Evolutionary conservation across 352 stramenopile genomes (phyloP), one percentile per base, ranked within the genome.

Genomic region (Globisporangium irregulare): DNA sequence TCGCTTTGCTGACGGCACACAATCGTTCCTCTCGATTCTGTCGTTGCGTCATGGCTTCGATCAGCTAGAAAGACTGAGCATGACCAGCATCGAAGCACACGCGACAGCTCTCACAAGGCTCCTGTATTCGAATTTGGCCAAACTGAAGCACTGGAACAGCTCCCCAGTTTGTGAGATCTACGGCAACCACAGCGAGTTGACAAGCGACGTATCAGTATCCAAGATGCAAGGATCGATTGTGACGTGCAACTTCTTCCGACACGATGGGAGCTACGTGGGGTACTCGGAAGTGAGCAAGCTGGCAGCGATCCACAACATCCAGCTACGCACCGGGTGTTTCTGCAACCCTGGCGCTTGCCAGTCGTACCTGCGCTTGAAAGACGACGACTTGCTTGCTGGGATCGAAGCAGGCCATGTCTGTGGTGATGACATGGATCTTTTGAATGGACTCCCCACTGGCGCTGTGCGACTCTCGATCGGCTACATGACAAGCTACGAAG

Each of bases 281-380:
- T 92, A 91, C 55, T 73, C 78, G 2, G 81, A 92, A 69, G 82
- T 92, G 10, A 65, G 77, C 27, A 89, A 87, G 27, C 82, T 92
- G n/a, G 78, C 86, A 4, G 74, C 78, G 27, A 82, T 92, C 22
- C 78, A 92, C 62, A 75, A 80, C 20, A 89, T 94, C 54, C 82
- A 86, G 54, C 62, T 94, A 22, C 79, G 86, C n/a, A 89, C 78
- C 20, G 86, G 86, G 18, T 94, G 86, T 62, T 92, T 92, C 59
- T 94, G 86, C 58, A 94, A 92, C 59, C 82, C 86, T n/a, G 86
- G 82, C 1, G 86, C 86, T 22, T 94, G 86, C 20, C 82, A 94
- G 54, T 69, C 76, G 56, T 89, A 92, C 62, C 71, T 94, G 10
- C 68, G 68, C 0, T 72, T 92, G 36, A 73, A 75, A 15, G 80